A percentile compares a stretch with the other conserved stretches of the same genome.
phyloP scores from a whole-genome alignment of 257 asterid genomes.

The Capsicum rhomboideum region DNA sequence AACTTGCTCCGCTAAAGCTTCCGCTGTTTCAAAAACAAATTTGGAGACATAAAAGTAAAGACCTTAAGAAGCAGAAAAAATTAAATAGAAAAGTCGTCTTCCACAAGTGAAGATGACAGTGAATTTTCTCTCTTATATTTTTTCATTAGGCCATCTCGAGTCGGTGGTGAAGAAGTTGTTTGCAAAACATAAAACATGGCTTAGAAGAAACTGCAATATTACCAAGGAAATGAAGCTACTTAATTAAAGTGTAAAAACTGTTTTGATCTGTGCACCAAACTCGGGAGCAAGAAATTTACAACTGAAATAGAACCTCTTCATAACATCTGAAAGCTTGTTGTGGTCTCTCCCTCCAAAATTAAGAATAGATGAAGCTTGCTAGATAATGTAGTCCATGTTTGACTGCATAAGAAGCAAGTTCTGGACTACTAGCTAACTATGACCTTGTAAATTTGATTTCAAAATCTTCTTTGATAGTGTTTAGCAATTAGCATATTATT shows the following conservation, averaged over 20 bases:
- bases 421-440: background rate
- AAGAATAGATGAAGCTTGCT: background rate
- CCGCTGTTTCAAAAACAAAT: conserved; percentile 52
- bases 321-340: background rate
- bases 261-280: background rate
- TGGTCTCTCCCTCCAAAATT: background rate
- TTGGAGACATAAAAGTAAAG: background rate
- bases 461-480: background rate
- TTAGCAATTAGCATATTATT: background rate
- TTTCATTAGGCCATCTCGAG: background rate
- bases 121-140: background rate
- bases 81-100: background rate
- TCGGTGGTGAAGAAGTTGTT: background rate
- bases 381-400: background rate
- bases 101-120: background rate
- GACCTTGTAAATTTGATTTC: background rate
- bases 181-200: background rate
- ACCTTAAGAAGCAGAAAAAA: background rate
- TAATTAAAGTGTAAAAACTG: background rate
- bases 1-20: conserved; percentile 78
- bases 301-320: background rate
- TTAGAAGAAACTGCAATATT: background rate
- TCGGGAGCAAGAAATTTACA: background rate
- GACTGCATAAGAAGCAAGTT: background rate
- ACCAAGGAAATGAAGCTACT: background rate